Base-by-base conservation (phyloP, 331 rosid species). In the Pyracantha coccinea region DNA sequence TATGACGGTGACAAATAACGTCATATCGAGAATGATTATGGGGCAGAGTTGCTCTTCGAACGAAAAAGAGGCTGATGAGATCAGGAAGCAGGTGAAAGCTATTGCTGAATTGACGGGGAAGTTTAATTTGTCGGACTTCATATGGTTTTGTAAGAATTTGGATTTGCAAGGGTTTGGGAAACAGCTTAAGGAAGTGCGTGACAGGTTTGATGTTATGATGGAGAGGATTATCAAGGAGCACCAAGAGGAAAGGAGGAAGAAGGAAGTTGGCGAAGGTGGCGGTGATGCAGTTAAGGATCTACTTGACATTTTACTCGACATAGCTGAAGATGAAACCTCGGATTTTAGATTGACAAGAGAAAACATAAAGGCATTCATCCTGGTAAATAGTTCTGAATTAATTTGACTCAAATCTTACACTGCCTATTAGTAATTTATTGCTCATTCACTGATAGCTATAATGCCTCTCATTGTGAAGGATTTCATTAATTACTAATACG, bases 11-110 rank as follows among this genome's bases (percentile, higher is more conserved):
- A 32, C 79, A 1, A 88, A 83, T 41, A 76, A 74, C 61, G 29
- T 83, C 19, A 75, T 85, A 77, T 88, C 89, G 2, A 85, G 89
- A 72, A 85, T 88, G 92, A 52, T 28, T 8, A 68, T 79, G 88
- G 66, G 82, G 17, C 54, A 67, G 75, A 72, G 80, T 52, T 76
- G 83, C n/a, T 82, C 81, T 1, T 86, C 64, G 35, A 71, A 67
- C 3, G 84, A 83, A 6, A 41, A 32, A 7, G 89, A 88, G 32
- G 86, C 86, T 9, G 80, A 62, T 29, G 85, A 52, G 14, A 35
- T 85, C 24, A 68, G 82, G 53, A 73, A 75, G 64, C 29, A 83
- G 63, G 88, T 88, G 44, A 78, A 55, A 19, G 86, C 75, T 28
- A 52, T 60, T 1, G 70, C 76, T 5, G 82, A 60, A 55, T 77